Base-by-base conservation (phyloP, 2,329 filamentous ascomycete genomes). In the Cladosporium phlei region DNA sequence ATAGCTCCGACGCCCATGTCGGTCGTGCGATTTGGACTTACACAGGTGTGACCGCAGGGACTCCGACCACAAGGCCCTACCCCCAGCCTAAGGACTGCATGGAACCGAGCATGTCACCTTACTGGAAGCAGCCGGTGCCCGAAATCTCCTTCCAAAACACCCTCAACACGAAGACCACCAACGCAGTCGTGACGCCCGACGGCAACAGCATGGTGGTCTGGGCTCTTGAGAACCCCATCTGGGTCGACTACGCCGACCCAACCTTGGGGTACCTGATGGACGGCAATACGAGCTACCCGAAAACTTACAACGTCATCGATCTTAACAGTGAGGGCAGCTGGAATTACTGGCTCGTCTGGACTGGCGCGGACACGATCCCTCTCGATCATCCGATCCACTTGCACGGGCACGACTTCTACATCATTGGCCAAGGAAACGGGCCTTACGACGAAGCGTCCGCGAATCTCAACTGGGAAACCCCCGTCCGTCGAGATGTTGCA, bases 401-500 rank as follows among this genome's bases (percentile, higher is more conserved):
- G 21, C 62, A 64, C 52, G 62, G 63, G 5, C 63, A 66, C 40
- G 63, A 66, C 48, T 62, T 66, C 38, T 62, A 61, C 39, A 54
- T 65, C 11, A 56, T 66, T 10, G 63, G 59, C 5, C 53, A 57
- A 16, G 61, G 59, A 9, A 39, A 35, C 5, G 60, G 61, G 5
- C 49, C 54, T 27, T 63, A 66, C 52, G 40, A 49, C 14, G 45
- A 42, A 20, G 39, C 47, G n/a, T 64, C 59, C 14, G 54, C 49
- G 25, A 50, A 30, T 7, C 63, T 68, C 8, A 66, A 61, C 27
- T 63, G 57, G 6, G 47, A 57, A 42, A 77, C 75, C 48, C 73
- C 74, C 1, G 64, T 69, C 0, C 65, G 74, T 1, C 65, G 75
- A n/a, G 75, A 78, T 57, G 71, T 69, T 0, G 69, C 70, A 4